Evolutionary conservation across 2,329 filamentous ascomycete genomes (phyloP).

Genomic region (Periconia sp.): DNA sequence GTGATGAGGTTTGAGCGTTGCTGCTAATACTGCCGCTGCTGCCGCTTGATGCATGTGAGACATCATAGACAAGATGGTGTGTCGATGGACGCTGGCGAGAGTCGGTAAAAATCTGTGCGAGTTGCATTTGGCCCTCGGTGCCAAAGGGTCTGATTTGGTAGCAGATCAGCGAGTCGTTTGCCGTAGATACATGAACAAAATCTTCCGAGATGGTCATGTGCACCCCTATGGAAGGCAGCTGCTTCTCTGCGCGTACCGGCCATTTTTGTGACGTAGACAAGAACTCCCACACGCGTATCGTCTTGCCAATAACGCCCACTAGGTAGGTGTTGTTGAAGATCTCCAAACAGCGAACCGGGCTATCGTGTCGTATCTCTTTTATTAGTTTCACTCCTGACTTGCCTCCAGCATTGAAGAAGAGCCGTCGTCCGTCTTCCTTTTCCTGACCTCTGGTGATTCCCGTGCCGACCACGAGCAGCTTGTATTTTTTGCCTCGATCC

Average conservation of each 20-base stretch:
- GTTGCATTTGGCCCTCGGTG: conserved; percentile 21
- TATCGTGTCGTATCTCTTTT: conserved; percentile 33
- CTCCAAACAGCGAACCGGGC: conserved; percentile 36
- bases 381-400: conserved; percentile 54
- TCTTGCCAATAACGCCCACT: conserved; percentile 28
- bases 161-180: conserved; percentile 55
- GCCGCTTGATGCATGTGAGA: not conserved
- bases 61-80: conserved; percentile 27
- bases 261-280: conserved; percentile 38
- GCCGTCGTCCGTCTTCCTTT: conserved; percentile 28
- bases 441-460: conserved; percentile 19
- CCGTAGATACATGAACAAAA: conserved; percentile 58
- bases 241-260: conserved; percentile 40
- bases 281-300: conserved; percentile 32
- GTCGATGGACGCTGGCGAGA: conserved; percentile 29
- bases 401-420: conserved; percentile 31
- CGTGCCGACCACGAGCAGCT: conserved; percentile 64
- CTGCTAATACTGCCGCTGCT: not conserved
- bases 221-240: conserved; percentile 52
- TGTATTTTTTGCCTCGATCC: conserved; percentile 57
- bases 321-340: conserved; percentile 27
- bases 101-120: conserved; percentile 33
- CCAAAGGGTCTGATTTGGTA: conserved; percentile 43
- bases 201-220: conserved; percentile 51
- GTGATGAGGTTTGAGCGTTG: not conserved